Base-by-base conservation (phyloP, 164 flowering plant genomes). In the Buxus sempervirens region DNA sequence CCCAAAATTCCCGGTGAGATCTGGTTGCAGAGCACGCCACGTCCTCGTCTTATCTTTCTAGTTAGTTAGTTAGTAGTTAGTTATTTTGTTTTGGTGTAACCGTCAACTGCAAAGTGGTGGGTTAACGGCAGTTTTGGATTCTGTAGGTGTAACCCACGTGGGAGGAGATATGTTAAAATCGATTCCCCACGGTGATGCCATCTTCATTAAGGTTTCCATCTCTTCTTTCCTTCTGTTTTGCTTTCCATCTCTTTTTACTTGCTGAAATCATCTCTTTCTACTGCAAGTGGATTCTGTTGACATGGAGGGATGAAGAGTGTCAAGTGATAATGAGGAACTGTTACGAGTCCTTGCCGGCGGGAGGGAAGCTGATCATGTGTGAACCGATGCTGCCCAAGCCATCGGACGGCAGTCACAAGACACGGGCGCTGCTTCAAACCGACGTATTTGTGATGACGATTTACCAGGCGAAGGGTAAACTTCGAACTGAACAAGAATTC, bases 261-360 rank as follows among this genome's bases (percentile, higher is more conserved):
- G n/a, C n/a, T n/a, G n/a, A n/a, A n/a, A n/a, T n/a, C n/a, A n/a
- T n/a, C n/a, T n/a, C 23, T n/a, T n/a, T n/a, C n/a, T n/a, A n/a
- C n/a, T 63, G 28, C 59, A 82, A 86, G 96, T 88, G 93, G 91
- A 53, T 90, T 3, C 72, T 90, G 67, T 82, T 90, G 23, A 84
- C 96, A 24, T 88, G 91, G 93, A 85, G 85, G 0, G 91, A 90
- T 36, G 88, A 85, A 2, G 93, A 88, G 65, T 84, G 88, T 83
- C 76, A 74, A 69, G 10, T n/a, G 55, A 84, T 90, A n/a, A 72
- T 88, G 85, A 82, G 80, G 77, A 90, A 85, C 58, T 83, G 93
- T 60, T 82, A 74, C 78, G 72, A 85, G 28, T 81, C 93, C 8
- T 85, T 90, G 5, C 91, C 91, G 0, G 62, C 38, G 15, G 88